phyloP scores from a whole-genome alignment of 2,329 filamentous ascomycete genomes.

The Phialemoniopsis sp. region DNA sequence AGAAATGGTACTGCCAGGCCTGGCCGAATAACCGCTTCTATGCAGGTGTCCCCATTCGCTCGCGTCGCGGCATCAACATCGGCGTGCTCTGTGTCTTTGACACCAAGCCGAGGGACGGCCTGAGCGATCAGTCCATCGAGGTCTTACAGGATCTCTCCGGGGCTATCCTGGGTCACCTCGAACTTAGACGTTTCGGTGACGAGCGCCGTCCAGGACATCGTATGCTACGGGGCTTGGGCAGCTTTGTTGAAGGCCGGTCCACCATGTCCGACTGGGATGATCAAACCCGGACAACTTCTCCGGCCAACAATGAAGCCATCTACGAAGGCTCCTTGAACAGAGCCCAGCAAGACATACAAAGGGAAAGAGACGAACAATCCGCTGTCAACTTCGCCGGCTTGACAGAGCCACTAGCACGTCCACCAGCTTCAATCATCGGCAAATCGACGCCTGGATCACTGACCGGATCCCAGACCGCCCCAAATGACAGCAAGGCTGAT shows the following conservation, averaged over 20 bases:
- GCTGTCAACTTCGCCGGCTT: no score
- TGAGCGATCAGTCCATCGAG: constrained; percentile 19
- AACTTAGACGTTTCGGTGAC: constrained; percentile 18
- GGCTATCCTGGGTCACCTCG: constrained; percentile 30
- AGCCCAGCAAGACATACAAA: not conserved
- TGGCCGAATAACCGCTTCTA: constrained; percentile 26
- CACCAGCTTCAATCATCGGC: no score
- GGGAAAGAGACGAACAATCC: not conserved
- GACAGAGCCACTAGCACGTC: no score
- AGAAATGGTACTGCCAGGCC: constrained; percentile 15
- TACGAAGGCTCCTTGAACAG: not conserved
- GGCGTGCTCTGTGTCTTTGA: constrained; percentile 32
- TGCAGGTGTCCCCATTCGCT: constrained; percentile 34
- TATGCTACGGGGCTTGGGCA: constrained; percentile 24
- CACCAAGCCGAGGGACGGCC: constrained; percentile 13
- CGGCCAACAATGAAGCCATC: no score
- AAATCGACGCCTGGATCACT: no score
- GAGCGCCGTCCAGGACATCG: constrained; percentile 23
- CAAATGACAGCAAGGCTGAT: no score
- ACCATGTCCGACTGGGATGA: not conserved
- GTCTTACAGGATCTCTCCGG: constrained; percentile 17
- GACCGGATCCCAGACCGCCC: no score
- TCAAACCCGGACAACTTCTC: no score
- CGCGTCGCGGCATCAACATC: constrained; percentile 33
- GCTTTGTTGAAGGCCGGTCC: constrained; percentile 12